Percentiles rank a stretch among this genome's conserved stretches.
phyloP scores from a whole-genome alignment of 768 basidiomycete genomes.

The Lactifluus pinguis region DNA sequence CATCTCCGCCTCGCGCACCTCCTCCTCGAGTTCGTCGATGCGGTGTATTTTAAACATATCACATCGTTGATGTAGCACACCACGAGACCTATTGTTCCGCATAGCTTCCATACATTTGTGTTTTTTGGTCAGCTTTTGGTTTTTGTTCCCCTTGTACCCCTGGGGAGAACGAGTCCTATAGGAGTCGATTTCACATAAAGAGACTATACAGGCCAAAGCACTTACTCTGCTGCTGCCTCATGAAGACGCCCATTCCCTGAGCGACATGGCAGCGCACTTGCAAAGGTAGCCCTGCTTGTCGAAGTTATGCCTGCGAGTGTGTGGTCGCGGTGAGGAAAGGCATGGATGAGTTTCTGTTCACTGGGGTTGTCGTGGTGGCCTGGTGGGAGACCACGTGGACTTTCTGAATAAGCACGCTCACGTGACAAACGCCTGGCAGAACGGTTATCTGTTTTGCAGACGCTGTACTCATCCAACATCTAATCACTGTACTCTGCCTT shows the following conservation, averaged over 20 bases:
- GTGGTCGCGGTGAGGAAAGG: neutral
- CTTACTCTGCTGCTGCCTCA: slow-evolving; percentile 11
- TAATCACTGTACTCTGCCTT: slow-evolving; percentile 35
- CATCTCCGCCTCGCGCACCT: slow-evolving; percentile 68
- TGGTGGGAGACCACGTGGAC: neutral
- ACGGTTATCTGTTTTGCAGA: slow-evolving; percentile 42
- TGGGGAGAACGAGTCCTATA: slow-evolving; percentile 1
- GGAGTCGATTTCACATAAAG: neutral
- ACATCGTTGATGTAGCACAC: neutral
- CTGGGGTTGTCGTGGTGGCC: too few species aligned
- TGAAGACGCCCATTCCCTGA: slow-evolving; percentile 2
- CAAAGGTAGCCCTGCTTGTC: neutral
- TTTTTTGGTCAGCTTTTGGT: slow-evolving; percentile 1
- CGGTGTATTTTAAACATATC: slow-evolving; percentile 24
- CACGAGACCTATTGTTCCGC: slow-evolving; percentile 8
- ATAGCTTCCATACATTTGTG: slow-evolving; percentile 1
- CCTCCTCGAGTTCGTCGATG: slow-evolving; percentile 55
- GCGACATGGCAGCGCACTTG: slow-evolving; percentile 6
- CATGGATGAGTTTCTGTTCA: neutral
- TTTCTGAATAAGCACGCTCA: neutral
- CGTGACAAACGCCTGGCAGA: neutral
- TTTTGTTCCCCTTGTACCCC: slow-evolving; percentile 11
- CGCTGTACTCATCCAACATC: slow-evolving; percentile 88
- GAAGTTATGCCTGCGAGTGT: neutral
- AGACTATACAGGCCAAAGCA: neutral